These are phyloP conservation scores for Zygotorulaspora mrakii DNA, from an alignment of 1,139 yeast genomes.

Conservation along the genomic window DNA sequence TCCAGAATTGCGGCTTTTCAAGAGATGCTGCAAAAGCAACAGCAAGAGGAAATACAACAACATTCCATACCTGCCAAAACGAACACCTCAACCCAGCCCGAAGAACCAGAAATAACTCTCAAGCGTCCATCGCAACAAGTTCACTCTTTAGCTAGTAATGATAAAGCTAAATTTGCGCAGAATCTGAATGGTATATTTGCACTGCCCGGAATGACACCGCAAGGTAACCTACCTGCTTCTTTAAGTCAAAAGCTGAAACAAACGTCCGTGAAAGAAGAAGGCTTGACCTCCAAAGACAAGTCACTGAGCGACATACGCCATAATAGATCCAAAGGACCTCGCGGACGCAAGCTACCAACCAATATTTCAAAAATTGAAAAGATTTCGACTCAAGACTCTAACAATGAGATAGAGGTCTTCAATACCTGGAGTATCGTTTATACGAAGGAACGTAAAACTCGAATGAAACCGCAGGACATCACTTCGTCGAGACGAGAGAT, in stretches of 20 bases:
- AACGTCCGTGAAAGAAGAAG: slow-evolving; percentile 18
- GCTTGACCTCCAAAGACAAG: slow-evolving; percentile 12
- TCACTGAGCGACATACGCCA: slow-evolving; percentile 40
- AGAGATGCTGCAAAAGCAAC: slow-evolving; percentile 56
- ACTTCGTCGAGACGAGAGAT: not conserved
- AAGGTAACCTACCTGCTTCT: slow-evolving; percentile 35
- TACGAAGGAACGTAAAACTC: not conserved
- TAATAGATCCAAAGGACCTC: slow-evolving; percentile 69
- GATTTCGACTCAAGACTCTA: slow-evolving; percentile 40
- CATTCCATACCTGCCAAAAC: not conserved
- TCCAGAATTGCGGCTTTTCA: slow-evolving; percentile 78
- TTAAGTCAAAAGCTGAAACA: slow-evolving; percentile 21
- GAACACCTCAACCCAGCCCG: not conserved
- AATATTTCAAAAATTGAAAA: slow-evolving; percentile 48
- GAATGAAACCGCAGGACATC: not conserved
- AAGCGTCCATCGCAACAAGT: slow-evolving; percentile 9
- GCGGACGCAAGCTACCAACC: slow-evolving; percentile 68
- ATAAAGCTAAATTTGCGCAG: slow-evolving; percentile 47
- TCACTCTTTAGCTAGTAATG: slow-evolving; percentile 1
- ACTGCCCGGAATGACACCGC: slow-evolving; percentile 59
- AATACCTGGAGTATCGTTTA: slow-evolving; percentile 23
- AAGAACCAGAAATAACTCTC: slow-evolving; percentile 3
- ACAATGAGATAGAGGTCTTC: slow-evolving; percentile 26
- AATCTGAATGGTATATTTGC: slow-evolving; percentile 59
- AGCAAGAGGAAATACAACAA: slow-evolving; percentile 28